Conservation (phyloP, 768 basidiomycete species). For the Pisolithus orientalis region DNA sequence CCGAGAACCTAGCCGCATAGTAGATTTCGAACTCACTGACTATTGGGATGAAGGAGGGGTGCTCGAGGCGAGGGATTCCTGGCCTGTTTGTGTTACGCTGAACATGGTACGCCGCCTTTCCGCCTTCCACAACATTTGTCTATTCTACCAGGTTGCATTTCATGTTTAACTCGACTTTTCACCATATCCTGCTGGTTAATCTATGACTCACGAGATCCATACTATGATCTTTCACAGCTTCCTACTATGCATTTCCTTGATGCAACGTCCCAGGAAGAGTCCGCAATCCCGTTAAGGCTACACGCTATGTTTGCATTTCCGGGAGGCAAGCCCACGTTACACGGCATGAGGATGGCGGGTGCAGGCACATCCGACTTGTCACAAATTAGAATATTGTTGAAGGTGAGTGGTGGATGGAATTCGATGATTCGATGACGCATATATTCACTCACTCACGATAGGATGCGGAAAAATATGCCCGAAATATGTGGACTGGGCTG, state of each 20-base stretch:
- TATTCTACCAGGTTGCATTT: no score
- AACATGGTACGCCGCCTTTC: slow-evolving; percentile 53
- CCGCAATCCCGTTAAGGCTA: slow-evolving; percentile 54
- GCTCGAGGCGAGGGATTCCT: slow-evolving; percentile 52
- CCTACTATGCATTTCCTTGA: slow-evolving; percentile 66
- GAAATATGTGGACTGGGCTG: slow-evolving; percentile 47
- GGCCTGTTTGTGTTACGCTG: slow-evolving; percentile 76
- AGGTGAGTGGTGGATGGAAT: slow-evolving; percentile 33
- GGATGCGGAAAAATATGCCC: slow-evolving; percentile 64
- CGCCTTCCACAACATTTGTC: not conserved
- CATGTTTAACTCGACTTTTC: no score
- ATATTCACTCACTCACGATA: slow-evolving; percentile 41
- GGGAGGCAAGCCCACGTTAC: slow-evolving; percentile 36
- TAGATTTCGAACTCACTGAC: slow-evolving; percentile 83
- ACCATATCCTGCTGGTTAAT: no score
- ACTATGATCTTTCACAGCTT: slow-evolving; percentile 32
- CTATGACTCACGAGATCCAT: no score
- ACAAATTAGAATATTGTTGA: slow-evolving; percentile 46
- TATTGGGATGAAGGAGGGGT: slow-evolving; percentile 82
- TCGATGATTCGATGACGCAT: no score
- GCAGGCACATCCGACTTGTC: slow-evolving; percentile 47
- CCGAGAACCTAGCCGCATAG: slow-evolving; percentile 39
- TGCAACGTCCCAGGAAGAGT: slow-evolving; percentile 66
- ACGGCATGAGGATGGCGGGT: slow-evolving; percentile 61
- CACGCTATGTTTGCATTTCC: slow-evolving; percentile 62